phyloP scores from a whole-genome alignment of 140 eudicot species.

The Anethum foeniculum region DNA sequence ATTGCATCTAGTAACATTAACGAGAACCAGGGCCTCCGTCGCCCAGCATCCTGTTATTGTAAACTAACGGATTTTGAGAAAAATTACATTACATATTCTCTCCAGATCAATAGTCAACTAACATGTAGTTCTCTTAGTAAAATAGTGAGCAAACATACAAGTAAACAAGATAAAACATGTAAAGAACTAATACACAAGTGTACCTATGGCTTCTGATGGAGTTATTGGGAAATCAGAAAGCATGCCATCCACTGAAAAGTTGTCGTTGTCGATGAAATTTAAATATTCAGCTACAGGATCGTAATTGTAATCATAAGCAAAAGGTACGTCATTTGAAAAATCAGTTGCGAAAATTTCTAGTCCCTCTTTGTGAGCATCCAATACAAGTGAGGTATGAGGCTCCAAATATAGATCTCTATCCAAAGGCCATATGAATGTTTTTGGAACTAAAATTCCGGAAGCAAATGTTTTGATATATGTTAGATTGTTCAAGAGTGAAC shows the following conservation, averaged over 20 bases:
- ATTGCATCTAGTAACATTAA: neutral
- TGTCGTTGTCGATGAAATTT: slow-evolving; percentile 48
- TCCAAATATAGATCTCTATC: slow-evolving; percentile 35
- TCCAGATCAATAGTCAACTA: neutral
- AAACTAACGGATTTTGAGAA: neutral
- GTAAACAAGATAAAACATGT: neutral
- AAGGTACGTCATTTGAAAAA: slow-evolving; percentile 41
- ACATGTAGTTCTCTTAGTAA: neutral
- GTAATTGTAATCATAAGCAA: slow-evolving; percentile 62
- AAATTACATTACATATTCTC: neutral
- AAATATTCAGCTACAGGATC: slow-evolving; percentile 74
- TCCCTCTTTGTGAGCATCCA: slow-evolving; percentile 73
- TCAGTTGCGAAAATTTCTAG: slow-evolving; percentile 60
- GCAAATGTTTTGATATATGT: slow-evolving; percentile 61
- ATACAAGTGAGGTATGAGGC: slow-evolving; percentile 50
- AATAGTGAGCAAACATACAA: neutral
- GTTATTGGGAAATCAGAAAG: slow-evolving; percentile 78
- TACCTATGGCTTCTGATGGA: slow-evolving; percentile 65
- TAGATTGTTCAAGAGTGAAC: slow-evolving; percentile 51
- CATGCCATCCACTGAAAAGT: slow-evolving; percentile 83
- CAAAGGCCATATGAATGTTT: slow-evolving; percentile 60
- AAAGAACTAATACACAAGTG: neutral
- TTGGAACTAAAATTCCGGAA: slow-evolving; percentile 77
- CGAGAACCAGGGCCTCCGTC: neutral
- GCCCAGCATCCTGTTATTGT: neutral